Evolutionary conservation across 140 eudicot genomes (phyloP), one percentile per base, ranked within the genome.

Genomic region (Cichorium intybus): DNA sequence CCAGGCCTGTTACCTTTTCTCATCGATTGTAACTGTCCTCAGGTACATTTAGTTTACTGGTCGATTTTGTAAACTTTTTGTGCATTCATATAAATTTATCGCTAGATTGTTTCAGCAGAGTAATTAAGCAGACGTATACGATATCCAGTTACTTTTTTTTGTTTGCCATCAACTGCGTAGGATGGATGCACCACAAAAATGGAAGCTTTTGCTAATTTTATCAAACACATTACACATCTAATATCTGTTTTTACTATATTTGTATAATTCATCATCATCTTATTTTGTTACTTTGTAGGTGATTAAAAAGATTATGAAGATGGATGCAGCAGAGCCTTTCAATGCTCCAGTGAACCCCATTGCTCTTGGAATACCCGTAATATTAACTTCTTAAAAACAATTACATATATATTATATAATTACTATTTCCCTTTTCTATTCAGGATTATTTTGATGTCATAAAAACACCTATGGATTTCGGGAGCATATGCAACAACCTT

Each of bases 401-500:
- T 31, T 48, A 10, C 27, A 26, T 15, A 34, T 34, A 9, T 39
- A 11, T 11, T 16, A 0, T 14, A 20, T 12, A 14, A 62, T 37
- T 48, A 0, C 6, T 56, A 55, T 47, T 29, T 35, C 27, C 6
- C 26, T 16, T n/a, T 43, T 49, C 27, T 50, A 23, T 10, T 26
- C 87, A 92, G 98, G 98, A 88, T 58, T 92, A 92, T 73, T 88
- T 85, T 83, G 98, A 88, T 74, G 95, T 92, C 64, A 88, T 92
- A 60, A 82, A 88, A 72, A 92, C 95, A 56, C 98, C 98, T 8
- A 92, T 92, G 98, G 98, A 92, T 79, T 92, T 92, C 15, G 98
- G 98, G 10, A 92, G 95, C 47, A 77, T 92, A 64, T 82, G 92
- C 69, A 83, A 73, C 73, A 92, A 85, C 74, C 92, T 92, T 64